These are phyloP conservation scores for Nothophaeocryptopus gaeumannii DNA, from an alignment of 2,329 filamentous ascomycete species.

Conservation along the genomic window DNA sequence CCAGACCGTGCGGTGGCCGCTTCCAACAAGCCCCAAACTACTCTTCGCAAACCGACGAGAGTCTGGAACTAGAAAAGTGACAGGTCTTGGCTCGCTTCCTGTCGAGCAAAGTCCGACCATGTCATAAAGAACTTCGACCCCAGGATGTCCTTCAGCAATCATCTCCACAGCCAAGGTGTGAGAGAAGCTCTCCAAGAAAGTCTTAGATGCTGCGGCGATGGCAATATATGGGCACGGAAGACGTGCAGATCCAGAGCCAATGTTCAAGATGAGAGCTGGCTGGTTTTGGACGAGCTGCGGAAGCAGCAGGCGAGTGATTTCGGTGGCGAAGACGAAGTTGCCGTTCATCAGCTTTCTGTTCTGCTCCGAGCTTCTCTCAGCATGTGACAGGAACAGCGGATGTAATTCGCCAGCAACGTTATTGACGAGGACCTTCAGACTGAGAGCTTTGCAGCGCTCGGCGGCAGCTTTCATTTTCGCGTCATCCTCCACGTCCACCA, in stretches of 20 bases:
- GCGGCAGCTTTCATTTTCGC: slow-evolving; percentile 17
- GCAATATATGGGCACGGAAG: slow-evolving; percentile 51
- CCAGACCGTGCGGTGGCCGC: slow-evolving; percentile 14
- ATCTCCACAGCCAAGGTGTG: slow-evolving; percentile 35
- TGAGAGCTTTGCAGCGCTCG: slow-evolving; percentile 1
- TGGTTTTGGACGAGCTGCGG: slow-evolving; percentile 41
- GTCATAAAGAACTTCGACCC: slow-evolving; percentile 37
- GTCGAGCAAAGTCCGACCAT: slow-evolving; percentile 17
- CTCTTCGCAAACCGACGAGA: slow-evolving; percentile 19
- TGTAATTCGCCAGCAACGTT: slow-evolving; percentile 48
- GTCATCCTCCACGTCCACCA: slow-evolving; percentile 18
- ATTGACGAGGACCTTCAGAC: slow-evolving; percentile 54
- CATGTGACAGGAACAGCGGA: slow-evolving; percentile 6
- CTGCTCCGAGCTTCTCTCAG: not conserved
- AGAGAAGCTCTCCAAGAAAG: slow-evolving; percentile 43
- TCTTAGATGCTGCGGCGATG: slow-evolving; percentile 47
- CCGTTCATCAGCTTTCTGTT: slow-evolving; percentile 37
- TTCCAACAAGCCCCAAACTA: slow-evolving; percentile 21
- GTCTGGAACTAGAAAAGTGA: slow-evolving; percentile 14
- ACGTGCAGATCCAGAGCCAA: slow-evolving; percentile 36
- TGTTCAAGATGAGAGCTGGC: slow-evolving; percentile 42
- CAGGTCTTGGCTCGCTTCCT: slow-evolving; percentile 15
- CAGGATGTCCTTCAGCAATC: slow-evolving; percentile 31
- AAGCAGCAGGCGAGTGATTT: slow-evolving; percentile 47
- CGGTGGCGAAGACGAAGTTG: slow-evolving; percentile 50